Conservation (phyloP, 257 asterid species). For the Fraxinus cuspidata region DNA sequence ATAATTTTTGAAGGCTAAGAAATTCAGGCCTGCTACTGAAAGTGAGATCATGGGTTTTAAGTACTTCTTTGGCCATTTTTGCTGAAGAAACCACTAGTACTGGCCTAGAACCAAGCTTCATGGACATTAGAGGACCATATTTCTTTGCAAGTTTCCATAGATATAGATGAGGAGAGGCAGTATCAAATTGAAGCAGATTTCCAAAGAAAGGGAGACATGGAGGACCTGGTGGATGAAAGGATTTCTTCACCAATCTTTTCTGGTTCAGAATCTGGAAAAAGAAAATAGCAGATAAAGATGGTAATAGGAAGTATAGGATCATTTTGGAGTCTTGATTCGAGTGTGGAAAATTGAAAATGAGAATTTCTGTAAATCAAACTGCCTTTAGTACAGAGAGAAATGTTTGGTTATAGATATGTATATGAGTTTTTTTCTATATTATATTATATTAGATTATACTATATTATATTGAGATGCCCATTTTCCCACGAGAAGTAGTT, state of each 20-base stretch:
- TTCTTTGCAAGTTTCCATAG: slow-evolving; percentile 26
- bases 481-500: no score
- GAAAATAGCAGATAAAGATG: slow-evolving; percentile 9
- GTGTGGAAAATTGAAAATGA: neutral
- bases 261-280: slow-evolving; percentile 12
- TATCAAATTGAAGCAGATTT: slow-evolving; percentile 38
- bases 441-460: no score
- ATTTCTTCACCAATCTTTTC: neutral
- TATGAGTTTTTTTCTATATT: no score
- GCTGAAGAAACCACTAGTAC: slow-evolving; percentile 35
- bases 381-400: neutral
- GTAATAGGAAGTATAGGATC: neutral
- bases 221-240: slow-evolving; percentile 34
- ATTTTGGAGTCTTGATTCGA: slow-evolving; percentile 10
- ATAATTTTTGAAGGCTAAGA: slow-evolving; percentile 24
- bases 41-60: slow-evolving; percentile 30
- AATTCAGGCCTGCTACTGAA: slow-evolving; percentile 37
- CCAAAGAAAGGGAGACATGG: slow-evolving; percentile 42
- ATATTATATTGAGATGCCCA: no score
- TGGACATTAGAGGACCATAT: slow-evolving; percentile 38
- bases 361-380: neutral
- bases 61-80: slow-evolving; percentile 22
- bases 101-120: slow-evolving; percentile 31
- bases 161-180: slow-evolving; percentile 32
- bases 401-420: no score